These are phyloP conservation scores for Lactifluus rugatus DNA, from an alignment of 768 basidiomycete genomes.

Conservation along the genomic window DNA sequence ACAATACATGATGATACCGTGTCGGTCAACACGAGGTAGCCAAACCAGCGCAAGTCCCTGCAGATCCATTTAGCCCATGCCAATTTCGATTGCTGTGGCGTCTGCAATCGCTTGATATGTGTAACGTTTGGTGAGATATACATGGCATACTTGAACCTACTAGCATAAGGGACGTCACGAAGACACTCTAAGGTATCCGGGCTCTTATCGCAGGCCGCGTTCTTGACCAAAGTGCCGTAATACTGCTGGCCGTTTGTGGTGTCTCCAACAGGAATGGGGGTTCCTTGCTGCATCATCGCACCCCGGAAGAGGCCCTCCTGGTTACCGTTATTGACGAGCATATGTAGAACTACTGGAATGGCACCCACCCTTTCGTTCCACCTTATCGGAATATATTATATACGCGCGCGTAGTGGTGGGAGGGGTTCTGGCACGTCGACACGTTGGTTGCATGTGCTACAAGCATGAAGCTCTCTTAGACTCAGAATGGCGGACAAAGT, in stretches of 20 bases:
- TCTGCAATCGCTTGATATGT: conserved; percentile 5
- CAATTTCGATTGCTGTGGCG: not conserved
- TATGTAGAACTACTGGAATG: conserved; percentile 27
- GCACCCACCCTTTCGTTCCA: conserved; percentile 34
- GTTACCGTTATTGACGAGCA: conserved; percentile 21
- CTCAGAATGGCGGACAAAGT: not conserved
- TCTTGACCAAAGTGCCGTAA: conserved; percentile 21
- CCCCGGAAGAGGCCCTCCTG: conserved; percentile 21
- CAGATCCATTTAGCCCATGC: not conserved
- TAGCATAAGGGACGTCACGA: conserved; percentile 6
- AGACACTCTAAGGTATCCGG: conserved; percentile 21
- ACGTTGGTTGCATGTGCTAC: not conserved
- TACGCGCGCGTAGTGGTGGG: too few relatives aligned
- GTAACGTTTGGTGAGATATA: conserved; percentile 13
- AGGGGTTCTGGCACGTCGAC: not conserved
- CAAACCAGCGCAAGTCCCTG: conserved; percentile 14
- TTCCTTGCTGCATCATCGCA: conserved; percentile 23
- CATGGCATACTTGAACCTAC: too few relatives aligned
- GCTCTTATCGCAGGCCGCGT: conserved; percentile 15
- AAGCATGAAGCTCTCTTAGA: not conserved
- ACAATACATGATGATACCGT: not conserved
- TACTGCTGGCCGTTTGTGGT: conserved; percentile 15
- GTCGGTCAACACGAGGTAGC: conserved; percentile 21
- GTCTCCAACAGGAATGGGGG: not conserved
- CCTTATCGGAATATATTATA: conserved; percentile 1